Base-by-base conservation (phyloP, 2,329 filamentous ascomycete species). In the Arthrobotrys sphaeroides region DNA sequence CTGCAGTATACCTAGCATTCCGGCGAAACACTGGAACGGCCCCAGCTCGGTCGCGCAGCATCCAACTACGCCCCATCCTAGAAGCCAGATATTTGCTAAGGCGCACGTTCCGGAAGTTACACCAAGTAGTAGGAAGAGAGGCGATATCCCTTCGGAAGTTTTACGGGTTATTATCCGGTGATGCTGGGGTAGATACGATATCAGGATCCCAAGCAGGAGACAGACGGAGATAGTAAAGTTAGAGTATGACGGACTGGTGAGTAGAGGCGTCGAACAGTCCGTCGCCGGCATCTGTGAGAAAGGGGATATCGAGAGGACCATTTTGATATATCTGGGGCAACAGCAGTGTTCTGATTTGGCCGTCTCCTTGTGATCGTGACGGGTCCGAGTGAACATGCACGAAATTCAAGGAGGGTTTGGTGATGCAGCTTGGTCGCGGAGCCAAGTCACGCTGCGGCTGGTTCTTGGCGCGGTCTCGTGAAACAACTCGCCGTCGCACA, bases 111-210 rank as follows among this genome's bases (percentile, higher is more conserved):
- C 91, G 5, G 93, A 96, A 0, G 94, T 94, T 24, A 91, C 92
- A 74, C 95, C 95, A n/a, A 99, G 88, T 1, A 98, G 88, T 78
- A 99, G 90, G 81, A 97, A 99, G 83, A 94, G 95, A 6, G 95
- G 94, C 28, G 94, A 97, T 77, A 99, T 94, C 77, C 95, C 95
- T 82, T 96, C 94, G 20, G 94, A 96, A 12, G 92, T 95, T 76
- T 90, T 88, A 66, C 93, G 89, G 42, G 88, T 86, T 79, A 97
- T 92, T 83, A 99, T 98, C 80, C 95, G 93, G 82, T 91, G 88
- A 83, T 98, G 94, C 82, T 99, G 95, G 0, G 95, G 95, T 1
- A 98, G 87, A 84, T 99, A 99, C 33, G 94, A 98, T 72, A 96
- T 84, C 77, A 97, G 86, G 80, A 98, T 94, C 69, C 94, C 94